Base-by-base conservation (phyloP, 2,329 filamentous ascomycete genomes). In the Apiospora sp. region DNA sequence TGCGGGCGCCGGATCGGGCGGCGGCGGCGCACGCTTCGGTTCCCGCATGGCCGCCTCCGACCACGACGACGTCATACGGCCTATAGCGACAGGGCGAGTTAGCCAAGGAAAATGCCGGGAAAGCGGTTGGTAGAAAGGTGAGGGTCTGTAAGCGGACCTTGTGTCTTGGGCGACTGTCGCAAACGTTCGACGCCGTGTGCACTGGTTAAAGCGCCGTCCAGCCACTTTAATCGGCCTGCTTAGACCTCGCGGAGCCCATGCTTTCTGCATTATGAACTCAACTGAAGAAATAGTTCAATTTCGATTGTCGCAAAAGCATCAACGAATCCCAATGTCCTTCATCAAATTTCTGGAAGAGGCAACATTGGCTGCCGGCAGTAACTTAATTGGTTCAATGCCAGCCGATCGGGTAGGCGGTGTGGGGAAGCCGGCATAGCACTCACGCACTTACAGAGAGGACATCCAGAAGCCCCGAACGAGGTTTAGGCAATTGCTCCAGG, bases 11-110 rank as follows among this genome's bases (percentile, higher is more conserved):
- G 22, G 93, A 90, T 79, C 96, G 91, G 64, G 96, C 96, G 19
- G 96, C 94, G 2, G 96, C 96, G 14, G 96, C 92, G 76, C 93
- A 96, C 73, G 96, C 96, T 86, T 99, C 96, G 71, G 95, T 93
- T 68, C 96, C 96, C 72, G 96, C 96, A 86, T 99, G 96, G 41
- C 96, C 96, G 74, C 96, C 96, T 71, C 96, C 96, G 75, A 99
- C 95, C 2, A 99, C 95, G 48, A 99, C 88, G 69, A 99, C 96
- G 88, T 99, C 96, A 80, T 93, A 97, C 0, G 90, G 88, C 73
- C 92, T 94, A 68, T 48, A n/a, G 27, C 13, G 34, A 37, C 10
- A 19, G 41, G 14, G 34, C 16, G 19, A 48, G 61, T 71, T 43
- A 68, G 48, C n/a, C 14, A 44, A 61, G 2, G 27, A 30, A 30